A percentile compares a stretch with the other conserved stretches of the same genome.
phyloP scores from a whole-genome alignment of 306 rosid genomes.

The Cajanus cajan region DNA sequence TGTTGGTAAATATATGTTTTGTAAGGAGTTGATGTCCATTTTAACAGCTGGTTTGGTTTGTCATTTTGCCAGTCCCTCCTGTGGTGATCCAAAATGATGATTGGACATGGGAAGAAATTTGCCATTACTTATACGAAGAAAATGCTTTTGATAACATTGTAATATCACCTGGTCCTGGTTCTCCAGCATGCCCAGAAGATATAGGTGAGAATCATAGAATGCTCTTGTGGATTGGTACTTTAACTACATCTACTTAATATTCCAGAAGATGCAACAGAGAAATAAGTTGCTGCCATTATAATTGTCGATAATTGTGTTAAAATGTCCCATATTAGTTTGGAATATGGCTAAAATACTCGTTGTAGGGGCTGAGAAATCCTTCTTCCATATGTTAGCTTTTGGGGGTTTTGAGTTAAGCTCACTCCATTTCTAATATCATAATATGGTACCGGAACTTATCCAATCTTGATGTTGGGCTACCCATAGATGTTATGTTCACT shows the following conservation, averaged over 20 bases:
- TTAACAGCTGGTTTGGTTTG: constrained; percentile 37
- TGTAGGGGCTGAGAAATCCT: background rate
- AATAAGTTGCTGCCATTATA: constrained; percentile 3
- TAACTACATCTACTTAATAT: constrained; percentile 12
- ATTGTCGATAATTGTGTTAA: constrained; percentile 1
- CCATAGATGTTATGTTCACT: background rate
- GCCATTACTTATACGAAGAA: constrained; percentile 70
- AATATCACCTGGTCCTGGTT: constrained; percentile 99
- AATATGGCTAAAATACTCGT: background rate
- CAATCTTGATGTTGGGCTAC: background rate
- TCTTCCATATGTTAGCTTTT: background rate
- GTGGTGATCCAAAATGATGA: constrained; percentile 85
- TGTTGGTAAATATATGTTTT: constrained; percentile 9
- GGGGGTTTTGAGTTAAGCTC: background rate
- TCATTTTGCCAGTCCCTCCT: constrained; percentile 76
- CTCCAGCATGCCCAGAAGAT: constrained; percentile 81
- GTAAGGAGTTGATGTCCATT: constrained; percentile 7
- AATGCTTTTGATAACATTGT: constrained; percentile 92
- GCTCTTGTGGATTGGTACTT: background rate
- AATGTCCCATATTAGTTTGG: background rate
- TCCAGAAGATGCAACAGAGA: background rate
- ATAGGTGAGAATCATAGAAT: constrained; percentile 62
- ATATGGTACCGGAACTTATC: background rate
- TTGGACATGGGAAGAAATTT: constrained; percentile 80
- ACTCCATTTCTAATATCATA: background rate